Evolutionary conservation across 192 early-diverging fungal species (phyloP).

Genomic region (Backusella tuberculispora): DNA sequence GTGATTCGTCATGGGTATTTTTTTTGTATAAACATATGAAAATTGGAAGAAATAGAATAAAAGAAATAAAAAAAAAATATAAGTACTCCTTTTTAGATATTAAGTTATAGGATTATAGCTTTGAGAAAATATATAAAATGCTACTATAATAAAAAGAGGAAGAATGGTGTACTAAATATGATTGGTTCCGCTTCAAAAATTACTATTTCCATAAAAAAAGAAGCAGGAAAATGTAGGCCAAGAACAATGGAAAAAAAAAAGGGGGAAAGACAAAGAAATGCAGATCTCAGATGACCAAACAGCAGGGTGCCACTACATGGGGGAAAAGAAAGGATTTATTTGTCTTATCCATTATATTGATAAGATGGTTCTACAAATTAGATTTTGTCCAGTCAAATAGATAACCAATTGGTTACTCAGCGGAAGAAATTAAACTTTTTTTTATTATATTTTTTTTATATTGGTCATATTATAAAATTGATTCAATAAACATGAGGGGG

Average conservation of each 20-base stretch:
- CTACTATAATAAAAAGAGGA: no score
- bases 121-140: no score
- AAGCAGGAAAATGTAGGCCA: not conserved
- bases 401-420: constrained; percentile 1
- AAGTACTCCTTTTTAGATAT: no score
- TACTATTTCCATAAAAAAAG: not conserved
- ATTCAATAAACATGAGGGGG: not conserved
- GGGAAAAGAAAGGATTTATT: not conserved
- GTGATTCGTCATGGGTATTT: no score
- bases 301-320: not conserved
- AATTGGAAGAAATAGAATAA: no score
- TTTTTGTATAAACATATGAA: no score
- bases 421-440: constrained; percentile 14
- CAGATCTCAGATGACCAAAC: constrained; percentile 5
- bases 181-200: constrained; percentile 8
- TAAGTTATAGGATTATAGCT: no score
- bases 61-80: no score
- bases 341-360: constrained; percentile 5
- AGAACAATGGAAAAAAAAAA: not conserved
- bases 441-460: constrained; percentile 17
- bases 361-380: constrained; percentile 17
- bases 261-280: not conserved
- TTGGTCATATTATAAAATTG: not conserved
- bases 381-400: constrained; percentile 11
- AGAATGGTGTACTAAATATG: not conserved